A percentile compares a stretch with the other conserved stretches of the same genome.
Evolutionary conservation across 306 rosid genomes (phyloP).

Genomic region (Morella rubra): DNA sequence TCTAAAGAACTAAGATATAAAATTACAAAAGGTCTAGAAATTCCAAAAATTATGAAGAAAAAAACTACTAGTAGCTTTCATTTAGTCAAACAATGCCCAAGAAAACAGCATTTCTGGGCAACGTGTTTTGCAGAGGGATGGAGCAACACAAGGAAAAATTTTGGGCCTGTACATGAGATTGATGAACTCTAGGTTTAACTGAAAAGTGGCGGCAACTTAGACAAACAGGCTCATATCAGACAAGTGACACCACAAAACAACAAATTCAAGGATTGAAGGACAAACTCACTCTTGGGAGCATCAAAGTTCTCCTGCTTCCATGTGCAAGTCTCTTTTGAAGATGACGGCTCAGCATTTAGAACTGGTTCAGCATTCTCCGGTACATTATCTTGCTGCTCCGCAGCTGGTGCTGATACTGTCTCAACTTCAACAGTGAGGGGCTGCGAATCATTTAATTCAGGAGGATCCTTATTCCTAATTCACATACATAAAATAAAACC

Average conservation of each 20-base stretch:
- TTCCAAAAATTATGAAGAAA: not conserved
- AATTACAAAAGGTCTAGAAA: not conserved
- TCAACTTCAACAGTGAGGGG: slow-evolving; percentile 41
- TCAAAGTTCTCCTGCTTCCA: slow-evolving; percentile 72
- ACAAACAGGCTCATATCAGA: slow-evolving; percentile 9
- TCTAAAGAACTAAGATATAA: not conserved
- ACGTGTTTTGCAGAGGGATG: not conserved
- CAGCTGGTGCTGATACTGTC: slow-evolving; percentile 24
- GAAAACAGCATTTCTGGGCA: not conserved
- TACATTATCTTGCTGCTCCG: slow-evolving; percentile 35
- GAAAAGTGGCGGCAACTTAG: slow-evolving; percentile 5
- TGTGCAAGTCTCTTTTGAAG: slow-evolving; percentile 37
- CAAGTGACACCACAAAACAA: slow-evolving; percentile 14
- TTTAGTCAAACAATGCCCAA: not conserved
- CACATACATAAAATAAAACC: slow-evolving; percentile 24
- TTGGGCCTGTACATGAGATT: not conserved
- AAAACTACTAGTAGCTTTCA: not conserved
- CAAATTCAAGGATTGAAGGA: slow-evolving; percentile 12
- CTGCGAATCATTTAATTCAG: slow-evolving; percentile 34
- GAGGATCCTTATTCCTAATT: slow-evolving; percentile 47
- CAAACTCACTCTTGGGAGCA: slow-evolving; percentile 82
- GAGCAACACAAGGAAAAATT: slow-evolving; percentile 4
- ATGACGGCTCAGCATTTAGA: slow-evolving; percentile 34
- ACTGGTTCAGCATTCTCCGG: slow-evolving; percentile 38
- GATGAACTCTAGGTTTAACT: not conserved